Evolutionary conservation across 2,329 filamentous ascomycete genomes (phyloP).

Genomic region (Cryoendolithus antarcticus): DNA sequence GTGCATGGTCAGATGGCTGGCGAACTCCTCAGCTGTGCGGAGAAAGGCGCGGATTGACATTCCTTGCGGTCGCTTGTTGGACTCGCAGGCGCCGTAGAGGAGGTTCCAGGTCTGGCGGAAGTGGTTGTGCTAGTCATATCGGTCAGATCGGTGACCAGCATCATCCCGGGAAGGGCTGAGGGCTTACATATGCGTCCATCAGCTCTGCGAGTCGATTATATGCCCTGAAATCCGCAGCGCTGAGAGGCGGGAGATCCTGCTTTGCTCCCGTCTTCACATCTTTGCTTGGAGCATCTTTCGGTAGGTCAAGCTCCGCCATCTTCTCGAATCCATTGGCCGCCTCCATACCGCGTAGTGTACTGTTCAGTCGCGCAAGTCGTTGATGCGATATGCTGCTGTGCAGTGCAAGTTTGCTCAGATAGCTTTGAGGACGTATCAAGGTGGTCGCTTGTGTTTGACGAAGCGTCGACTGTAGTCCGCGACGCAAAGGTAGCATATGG

Average conservation of each 20-base stretch:
- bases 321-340: too few relatives aligned
- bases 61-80: conserved; percentile 45
- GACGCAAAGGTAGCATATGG: too few relatives aligned
- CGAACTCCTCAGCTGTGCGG: conserved; percentile 54
- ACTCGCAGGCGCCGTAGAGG: conserved; percentile 53
- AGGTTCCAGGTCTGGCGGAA: conserved; percentile 64
- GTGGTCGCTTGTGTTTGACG: too few relatives aligned
- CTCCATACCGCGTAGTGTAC: too few relatives aligned
- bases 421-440: too few relatives aligned
- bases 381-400: too few relatives aligned
- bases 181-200: conserved; percentile 59
- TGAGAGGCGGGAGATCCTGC: conserved; percentile 47
- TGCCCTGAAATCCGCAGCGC: conserved; percentile 50
- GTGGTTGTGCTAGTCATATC: conserved; percentile 50
- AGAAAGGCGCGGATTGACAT: conserved; percentile 61
- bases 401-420: too few relatives aligned
- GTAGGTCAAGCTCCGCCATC: too few relatives aligned
- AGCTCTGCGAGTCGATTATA: conserved; percentile 64
- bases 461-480: too few relatives aligned
- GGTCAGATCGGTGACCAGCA: neutral
- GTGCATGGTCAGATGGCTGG: conserved; percentile 58
- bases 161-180: neutral
- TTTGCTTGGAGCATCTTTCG: neutral
- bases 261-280: conserved; percentile 13
- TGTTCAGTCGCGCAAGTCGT: too few relatives aligned